phyloP scores from a whole-genome alignment of 1,284 basidiomycete genomes.

The Inonotus obliquus region DNA sequence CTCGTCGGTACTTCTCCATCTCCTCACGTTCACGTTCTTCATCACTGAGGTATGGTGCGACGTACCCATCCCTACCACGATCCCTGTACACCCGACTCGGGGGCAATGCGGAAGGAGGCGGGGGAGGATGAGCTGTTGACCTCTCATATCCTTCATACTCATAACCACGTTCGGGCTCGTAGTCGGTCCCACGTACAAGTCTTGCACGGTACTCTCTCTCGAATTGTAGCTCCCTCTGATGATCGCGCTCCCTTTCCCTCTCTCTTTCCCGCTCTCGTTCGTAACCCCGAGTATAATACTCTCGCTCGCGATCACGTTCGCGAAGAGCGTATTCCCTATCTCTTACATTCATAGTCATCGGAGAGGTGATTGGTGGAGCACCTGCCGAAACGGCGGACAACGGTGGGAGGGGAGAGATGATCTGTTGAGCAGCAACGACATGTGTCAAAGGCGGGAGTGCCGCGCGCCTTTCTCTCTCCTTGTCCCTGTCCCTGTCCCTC shows the following conservation, averaged over 20 bases:
- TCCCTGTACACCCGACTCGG: neutral
- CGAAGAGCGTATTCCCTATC: neutral
- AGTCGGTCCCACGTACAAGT: neutral
- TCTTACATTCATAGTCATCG: neutral
- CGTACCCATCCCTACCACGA: neutral
- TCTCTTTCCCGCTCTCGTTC: slow-evolving; percentile 3
- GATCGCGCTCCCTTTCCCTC: slow-evolving; percentile 2
- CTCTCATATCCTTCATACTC: neutral
- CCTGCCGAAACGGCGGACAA: slow-evolving; percentile 4
- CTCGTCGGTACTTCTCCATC: neutral
- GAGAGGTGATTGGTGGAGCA: neutral
- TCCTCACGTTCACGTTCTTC: slow-evolving; percentile 1
- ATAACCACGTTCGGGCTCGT: slow-evolving; percentile 1
- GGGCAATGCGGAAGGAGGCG: neutral
- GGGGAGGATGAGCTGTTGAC: neutral
- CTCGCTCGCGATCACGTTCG: neutral
- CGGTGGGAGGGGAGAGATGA: neutral
- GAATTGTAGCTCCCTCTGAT: slow-evolving; percentile 7
- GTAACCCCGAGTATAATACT: neutral
- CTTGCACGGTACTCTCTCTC: slow-evolving; percentile 7
- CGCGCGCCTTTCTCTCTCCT: neutral
- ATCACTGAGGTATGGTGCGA: neutral
- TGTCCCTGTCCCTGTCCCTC: neutral
- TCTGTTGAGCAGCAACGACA: neutral
- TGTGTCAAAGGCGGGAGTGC: slow-evolving; percentile 6